Evolutionary conservation across 208 protist genomes (phyloP).

Genomic region (Trypanosoma conorhini): DNA sequence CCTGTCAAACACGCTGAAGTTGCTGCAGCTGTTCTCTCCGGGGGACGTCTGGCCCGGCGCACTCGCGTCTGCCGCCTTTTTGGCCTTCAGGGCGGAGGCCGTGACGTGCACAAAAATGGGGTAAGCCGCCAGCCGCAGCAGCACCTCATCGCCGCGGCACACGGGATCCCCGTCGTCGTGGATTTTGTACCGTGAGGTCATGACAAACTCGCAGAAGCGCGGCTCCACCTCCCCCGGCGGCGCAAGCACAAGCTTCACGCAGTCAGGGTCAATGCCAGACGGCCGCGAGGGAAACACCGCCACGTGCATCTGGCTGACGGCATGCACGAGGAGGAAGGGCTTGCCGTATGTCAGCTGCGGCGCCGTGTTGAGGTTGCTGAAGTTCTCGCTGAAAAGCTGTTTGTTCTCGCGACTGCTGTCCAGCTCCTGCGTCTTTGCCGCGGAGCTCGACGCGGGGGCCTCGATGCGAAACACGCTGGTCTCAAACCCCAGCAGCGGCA

Average conservation of each 20-base stretch:
- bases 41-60: neutral
- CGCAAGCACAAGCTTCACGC: slow-evolving; percentile 61
- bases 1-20: neutral
- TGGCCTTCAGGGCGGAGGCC: slow-evolving; percentile 8
- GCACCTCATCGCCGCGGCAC: slow-evolving; percentile 57
- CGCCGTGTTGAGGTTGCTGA: slow-evolving; percentile 32
- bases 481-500: slow-evolving; percentile 60
- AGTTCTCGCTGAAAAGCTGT: no score
- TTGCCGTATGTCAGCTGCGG: slow-evolving; percentile 66
- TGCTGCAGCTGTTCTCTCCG: neutral
- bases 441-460: slow-evolving; percentile 32
- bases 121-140: slow-evolving; percentile 46
- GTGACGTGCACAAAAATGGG: slow-evolving; percentile 75
- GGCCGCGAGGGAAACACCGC: slow-evolving; percentile 53
- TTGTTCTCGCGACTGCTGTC: neutral
- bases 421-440: slow-evolving; percentile 2
- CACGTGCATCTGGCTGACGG: slow-evolving; percentile 56
- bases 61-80: neutral
- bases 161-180: slow-evolving; percentile 70
- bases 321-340: slow-evolving; percentile 64
- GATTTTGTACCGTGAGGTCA: slow-evolving; percentile 78
- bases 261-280: slow-evolving; percentile 64
- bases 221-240: slow-evolving; percentile 35
- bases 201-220: slow-evolving; percentile 54
- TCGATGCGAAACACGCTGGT: slow-evolving; percentile 61